Evolutionary conservation across 345 rosid genomes (phyloP).

Genomic region (rapeseed (Brassica napus)): Da-Ae NC_063448.1:42295501-42296000

Average conservation of each 20-base stretch:
- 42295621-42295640: conserved; percentile 94
- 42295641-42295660: conserved; percentile 98
- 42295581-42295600: conserved; percentile 69
- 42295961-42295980: conserved; percentile 89
- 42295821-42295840: conserved; percentile 97
- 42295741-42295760: neutral
- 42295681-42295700: conserved; percentile 74
- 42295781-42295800: conserved; percentile 95
- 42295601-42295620: conserved; percentile 94
- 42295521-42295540: conserved; percentile 18
- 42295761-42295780: conserved; percentile 53
- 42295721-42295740: neutral
- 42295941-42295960: conserved; percentile 98
- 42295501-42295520: conserved; percentile 14
- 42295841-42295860: conserved; percentile 70
- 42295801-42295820: conserved; percentile 80
- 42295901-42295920: neutral
- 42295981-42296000: conserved; percentile 98
- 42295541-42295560: conserved; percentile 60
- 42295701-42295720: conserved; percentile 8
- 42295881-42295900: conserved; percentile 1
- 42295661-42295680: conserved; percentile 91
- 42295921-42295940: conserved; percentile 88
- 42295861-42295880: neutral
- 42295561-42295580: conserved; percentile 65